phyloP scores from a whole-genome alignment of 2,329 filamentous ascomycete genomes.

The Decorospora gaudefroyi region DNA sequence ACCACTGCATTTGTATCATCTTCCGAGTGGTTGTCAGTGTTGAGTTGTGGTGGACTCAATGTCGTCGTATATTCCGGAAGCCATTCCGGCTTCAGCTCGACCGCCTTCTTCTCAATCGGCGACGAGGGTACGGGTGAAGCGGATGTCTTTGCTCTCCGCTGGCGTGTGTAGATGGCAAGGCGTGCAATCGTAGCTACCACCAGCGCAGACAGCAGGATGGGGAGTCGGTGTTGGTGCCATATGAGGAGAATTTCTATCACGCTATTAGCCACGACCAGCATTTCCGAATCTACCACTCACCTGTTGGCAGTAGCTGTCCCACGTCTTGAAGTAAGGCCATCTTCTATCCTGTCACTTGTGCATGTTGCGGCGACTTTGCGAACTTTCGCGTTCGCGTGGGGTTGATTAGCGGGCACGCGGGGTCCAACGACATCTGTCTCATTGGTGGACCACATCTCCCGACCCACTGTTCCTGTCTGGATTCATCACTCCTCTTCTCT shows the following conservation, averaged over 20 bases:
- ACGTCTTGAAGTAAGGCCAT: conserved; percentile 22
- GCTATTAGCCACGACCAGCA: conserved; percentile 2
- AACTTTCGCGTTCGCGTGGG: conserved; percentile 32
- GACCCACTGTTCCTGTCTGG: too few relatives aligned
- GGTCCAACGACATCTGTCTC: conserved; percentile 10
- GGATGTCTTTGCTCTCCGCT: conserved; percentile 36
- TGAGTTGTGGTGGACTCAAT: conserved; percentile 22
- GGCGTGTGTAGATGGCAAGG: conserved; percentile 33
- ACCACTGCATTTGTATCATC: conserved; percentile 27
- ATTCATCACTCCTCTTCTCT: too few relatives aligned
- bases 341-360: conserved; percentile 7
- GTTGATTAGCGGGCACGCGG: conserved; percentile 24
- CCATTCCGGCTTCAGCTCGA: conserved; percentile 44
- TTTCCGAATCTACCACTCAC: conserved; percentile 2
- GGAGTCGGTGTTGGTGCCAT: conserved; percentile 46
- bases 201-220: conserved; percentile 41
- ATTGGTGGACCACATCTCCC: conserved; percentile 16
- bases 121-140: conserved; percentile 40
- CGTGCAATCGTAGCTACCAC: conserved; percentile 38
- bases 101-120: conserved; percentile 38
- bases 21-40: conserved; percentile 39
- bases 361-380: conserved; percentile 2
- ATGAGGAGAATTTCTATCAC: conserved; percentile 41
- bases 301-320: conserved; percentile 25
- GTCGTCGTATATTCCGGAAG: conserved; percentile 43